phyloP scores from a whole-genome alignment of 768 basidiomycete genomes.

The Kwoniella newhampshirensis region DNA sequence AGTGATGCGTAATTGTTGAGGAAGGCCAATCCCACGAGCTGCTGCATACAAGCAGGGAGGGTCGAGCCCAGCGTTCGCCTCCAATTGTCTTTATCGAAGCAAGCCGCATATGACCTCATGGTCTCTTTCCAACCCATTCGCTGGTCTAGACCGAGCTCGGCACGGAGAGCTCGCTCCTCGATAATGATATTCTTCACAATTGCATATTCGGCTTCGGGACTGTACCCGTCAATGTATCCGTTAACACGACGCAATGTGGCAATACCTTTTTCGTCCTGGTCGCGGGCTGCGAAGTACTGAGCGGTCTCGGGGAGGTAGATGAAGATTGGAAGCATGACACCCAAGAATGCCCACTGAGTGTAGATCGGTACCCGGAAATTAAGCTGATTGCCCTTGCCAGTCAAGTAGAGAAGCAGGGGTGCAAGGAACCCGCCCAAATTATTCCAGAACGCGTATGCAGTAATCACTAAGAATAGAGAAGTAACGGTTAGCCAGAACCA shows the following conservation, averaged over 20 bases:
- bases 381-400: not conserved
- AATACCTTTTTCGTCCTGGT: conserved; percentile 4
- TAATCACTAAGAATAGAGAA: too few species aligned
- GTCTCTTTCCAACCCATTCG: conserved; percentile 1
- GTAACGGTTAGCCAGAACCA: too few species aligned
- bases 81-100: conserved; percentile 12
- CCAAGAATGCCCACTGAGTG: conserved; percentile 18
- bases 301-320: conserved; percentile 22
- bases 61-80: not conserved
- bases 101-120: conserved; percentile 11
- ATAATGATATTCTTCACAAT: conserved; percentile 11
- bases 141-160: not conserved
- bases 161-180: conserved; percentile 1
- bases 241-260: conserved; percentile 2
- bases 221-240: conserved; percentile 7
- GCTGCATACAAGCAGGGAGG: conserved; percentile 5
- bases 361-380: not conserved
- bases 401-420: conserved; percentile 1
- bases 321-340: conserved; percentile 19
- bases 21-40: conserved; percentile 12
- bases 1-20: conserved; percentile 6
- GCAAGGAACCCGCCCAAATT: conserved; percentile 14
- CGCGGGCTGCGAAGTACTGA: conserved; percentile 11
- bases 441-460: conserved; percentile 14
- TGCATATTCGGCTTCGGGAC: conserved; percentile 14